A percentile compares a stretch with the other conserved stretches of the same genome.
Conservation (phyloP, 257 asterid species). For the Paulownia fortunei region DNA sequence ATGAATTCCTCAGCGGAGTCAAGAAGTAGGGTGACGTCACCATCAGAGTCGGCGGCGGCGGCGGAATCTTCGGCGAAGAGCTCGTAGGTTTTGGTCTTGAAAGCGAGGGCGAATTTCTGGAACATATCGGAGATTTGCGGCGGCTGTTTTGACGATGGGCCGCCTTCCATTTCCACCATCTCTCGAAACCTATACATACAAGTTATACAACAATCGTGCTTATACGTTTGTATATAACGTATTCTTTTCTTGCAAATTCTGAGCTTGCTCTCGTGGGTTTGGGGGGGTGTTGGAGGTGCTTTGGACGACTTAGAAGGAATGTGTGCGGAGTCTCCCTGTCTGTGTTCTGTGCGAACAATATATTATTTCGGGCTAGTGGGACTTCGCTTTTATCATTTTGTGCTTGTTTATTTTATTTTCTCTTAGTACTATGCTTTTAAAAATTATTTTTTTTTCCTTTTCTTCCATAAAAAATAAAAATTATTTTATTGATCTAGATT, state of each 20-base stretch:
- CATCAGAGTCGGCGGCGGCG: conserved; percentile 41
- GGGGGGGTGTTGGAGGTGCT: conserved; percentile 40
- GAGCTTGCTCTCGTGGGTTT: background rate
- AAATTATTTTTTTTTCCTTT: background rate
- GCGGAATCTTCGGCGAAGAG: conserved; percentile 68
- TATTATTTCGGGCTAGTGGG: conserved; percentile 35
- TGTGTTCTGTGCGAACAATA: conserved; percentile 14
- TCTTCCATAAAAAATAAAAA: background rate
- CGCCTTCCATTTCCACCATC: conserved; percentile 70
- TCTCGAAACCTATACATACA: conserved; percentile 39
- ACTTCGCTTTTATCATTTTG: conserved; percentile 28
- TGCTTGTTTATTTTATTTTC: background rate
- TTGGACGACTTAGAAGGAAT: conserved; percentile 81
- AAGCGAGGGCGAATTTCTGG: conserved; percentile 85
- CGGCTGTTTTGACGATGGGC: conserved; percentile 57
- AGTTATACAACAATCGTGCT: background rate
- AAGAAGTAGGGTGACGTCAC: conserved; percentile 63
- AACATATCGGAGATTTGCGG: conserved; percentile 90
- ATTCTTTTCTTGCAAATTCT: conserved; percentile 25
- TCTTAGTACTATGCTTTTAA: background rate
- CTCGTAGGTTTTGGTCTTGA: conserved; percentile 91
- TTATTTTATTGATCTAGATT: background rate
- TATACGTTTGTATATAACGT: background rate
- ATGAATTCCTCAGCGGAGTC: conserved; percentile 90
- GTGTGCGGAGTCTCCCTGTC: conserved; percentile 40